A percentile compares a stretch with the other conserved stretches of the same genome.
These are phyloP conservation scores for Tricholomella constricta DNA, from an alignment of 768 basidiomycete genomes.

Conservation along the genomic window DNA sequence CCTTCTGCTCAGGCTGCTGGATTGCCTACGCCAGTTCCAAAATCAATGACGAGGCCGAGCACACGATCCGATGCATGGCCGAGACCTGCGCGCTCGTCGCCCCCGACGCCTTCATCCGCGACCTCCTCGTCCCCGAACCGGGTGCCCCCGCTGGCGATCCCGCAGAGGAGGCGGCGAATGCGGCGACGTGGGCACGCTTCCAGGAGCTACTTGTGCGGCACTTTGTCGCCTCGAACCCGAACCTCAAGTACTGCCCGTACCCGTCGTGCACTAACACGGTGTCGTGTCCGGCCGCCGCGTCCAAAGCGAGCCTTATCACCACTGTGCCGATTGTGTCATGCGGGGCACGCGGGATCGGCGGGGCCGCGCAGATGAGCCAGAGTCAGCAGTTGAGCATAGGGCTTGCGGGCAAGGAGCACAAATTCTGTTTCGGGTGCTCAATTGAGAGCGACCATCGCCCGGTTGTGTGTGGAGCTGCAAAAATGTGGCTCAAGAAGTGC, in stretches of 20 bases:
- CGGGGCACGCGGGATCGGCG: slow-evolving; percentile 56
- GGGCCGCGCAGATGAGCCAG: slow-evolving; percentile 30
- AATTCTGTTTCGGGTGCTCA: slow-evolving; percentile 94
- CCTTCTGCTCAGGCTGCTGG: slow-evolving; percentile 88
- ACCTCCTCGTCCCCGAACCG: slow-evolving; percentile 46
- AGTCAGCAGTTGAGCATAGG: slow-evolving; percentile 30
- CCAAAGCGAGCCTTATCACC: slow-evolving; percentile 69
- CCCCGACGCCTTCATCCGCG: slow-evolving; percentile 62
- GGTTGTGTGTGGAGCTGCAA: slow-evolving; percentile 84
- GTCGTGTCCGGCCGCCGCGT: slow-evolving; percentile 80
- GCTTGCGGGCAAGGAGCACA: slow-evolving; percentile 54
- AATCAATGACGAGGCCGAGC: slow-evolving; percentile 80
- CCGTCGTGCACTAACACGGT: slow-evolving; percentile 95
- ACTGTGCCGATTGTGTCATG: slow-evolving; percentile 91
- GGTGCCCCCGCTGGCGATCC: slow-evolving; percentile 25
- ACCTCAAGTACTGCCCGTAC: slow-evolving; percentile 93
- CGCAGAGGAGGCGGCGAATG: slow-evolving; percentile 41
- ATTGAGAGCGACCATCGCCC: slow-evolving; percentile 91
- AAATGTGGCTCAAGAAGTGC: slow-evolving; percentile 97
- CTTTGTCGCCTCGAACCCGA: slow-evolving; percentile 82
- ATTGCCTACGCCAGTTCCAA: slow-evolving; percentile 75
- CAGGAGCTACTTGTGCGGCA: slow-evolving; percentile 86
- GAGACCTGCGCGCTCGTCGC: slow-evolving; percentile 70
- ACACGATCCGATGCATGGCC: slow-evolving; percentile 76
- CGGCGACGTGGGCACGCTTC: slow-evolving; percentile 66